Evolutionary conservation across 2,329 filamentous ascomycete species (phyloP), one percentile per base, ranked within the genome.

Genomic region (Gnomoniopsis smithogilvyi): DNA sequence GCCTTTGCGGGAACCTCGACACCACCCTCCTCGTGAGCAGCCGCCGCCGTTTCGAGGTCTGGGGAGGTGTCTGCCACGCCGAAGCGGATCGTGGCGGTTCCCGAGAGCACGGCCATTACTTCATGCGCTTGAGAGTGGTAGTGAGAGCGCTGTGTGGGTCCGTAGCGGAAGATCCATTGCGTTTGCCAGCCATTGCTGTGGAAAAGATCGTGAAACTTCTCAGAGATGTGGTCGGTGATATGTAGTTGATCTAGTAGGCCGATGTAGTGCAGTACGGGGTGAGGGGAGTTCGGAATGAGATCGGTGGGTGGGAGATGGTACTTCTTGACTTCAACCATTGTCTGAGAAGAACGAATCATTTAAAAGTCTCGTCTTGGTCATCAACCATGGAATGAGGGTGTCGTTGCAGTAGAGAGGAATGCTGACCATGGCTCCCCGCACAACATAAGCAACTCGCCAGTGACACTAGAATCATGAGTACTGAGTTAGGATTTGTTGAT

Each of bases 91-190:
- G 71, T 78, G 0, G 80, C 81, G 0, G 68, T 70, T 7, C 81
- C 81, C 1, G 77, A 76, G 1, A 84, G 72, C 1, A 84, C 80
- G 30, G 72, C 76, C 78, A 85, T 83, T 67, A 77, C 79, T 69
- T 87, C 84, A 64, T 86, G 83, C 0, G 79, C 76, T 10, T 68
- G 65, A 2, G 79, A 80, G 67, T 86, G 84, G 64, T 84, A 86
- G 68, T 86, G 84, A 0, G 82, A 81, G 14, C 66, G 53, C 58
- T 85, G 83, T 0, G 81, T 82, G 6, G 72, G 68, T 1, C 80
- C 79, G 67, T 86, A 87, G 38, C 82, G 78, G 62, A 78, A 80
- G 51, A 85, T 79, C 82, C 83, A 86, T 60, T 81, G 76, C 0
- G 76, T 74, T 34, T 78, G 66, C 82, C 82, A 85, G 26, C 71